Evolutionary conservation across 129 eudicot genomes (phyloP).

Genomic region (Cynara cardunculus): DNA sequence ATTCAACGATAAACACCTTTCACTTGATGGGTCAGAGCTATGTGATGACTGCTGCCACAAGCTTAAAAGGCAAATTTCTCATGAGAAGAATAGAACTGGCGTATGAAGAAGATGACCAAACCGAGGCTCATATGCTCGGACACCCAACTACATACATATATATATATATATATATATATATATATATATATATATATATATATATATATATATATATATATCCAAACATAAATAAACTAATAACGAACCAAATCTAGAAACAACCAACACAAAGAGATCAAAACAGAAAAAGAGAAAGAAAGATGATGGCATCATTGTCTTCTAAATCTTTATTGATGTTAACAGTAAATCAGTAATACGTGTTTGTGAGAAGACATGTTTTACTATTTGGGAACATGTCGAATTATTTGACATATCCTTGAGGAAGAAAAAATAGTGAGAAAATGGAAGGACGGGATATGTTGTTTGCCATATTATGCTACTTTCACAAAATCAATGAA

Average conservation of each 20-base stretch:
- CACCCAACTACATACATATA: too few relatives aligned
- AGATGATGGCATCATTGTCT: background rate
- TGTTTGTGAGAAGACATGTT: constrained; percentile 13
- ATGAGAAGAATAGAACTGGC: too few relatives aligned
- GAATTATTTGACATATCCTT: constrained; percentile 14
- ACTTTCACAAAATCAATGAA: constrained; percentile 26
- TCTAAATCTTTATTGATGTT: background rate
- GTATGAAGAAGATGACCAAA: too few relatives aligned
- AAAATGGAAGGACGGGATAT: background rate
- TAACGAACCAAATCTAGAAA: background rate
- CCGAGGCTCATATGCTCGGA: too few relatives aligned
- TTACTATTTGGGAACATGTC: background rate
- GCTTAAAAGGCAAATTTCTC: too few relatives aligned
- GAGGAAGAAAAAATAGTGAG: constrained; percentile 7
- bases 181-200: too few relatives aligned
- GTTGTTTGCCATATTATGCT: constrained; percentile 4
- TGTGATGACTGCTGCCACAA: too few relatives aligned
- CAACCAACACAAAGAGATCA: background rate
- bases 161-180: background rate
- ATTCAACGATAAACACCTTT: too few relatives aligned
- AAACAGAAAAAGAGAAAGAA: background rate
- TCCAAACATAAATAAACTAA: background rate
- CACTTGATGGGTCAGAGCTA: too few relatives aligned
- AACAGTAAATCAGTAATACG: background rate
- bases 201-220: background rate